Evolutionary conservation across 1,284 basidiomycete species (phyloP).

Genomic region (Ustilago nuda): DNA sequence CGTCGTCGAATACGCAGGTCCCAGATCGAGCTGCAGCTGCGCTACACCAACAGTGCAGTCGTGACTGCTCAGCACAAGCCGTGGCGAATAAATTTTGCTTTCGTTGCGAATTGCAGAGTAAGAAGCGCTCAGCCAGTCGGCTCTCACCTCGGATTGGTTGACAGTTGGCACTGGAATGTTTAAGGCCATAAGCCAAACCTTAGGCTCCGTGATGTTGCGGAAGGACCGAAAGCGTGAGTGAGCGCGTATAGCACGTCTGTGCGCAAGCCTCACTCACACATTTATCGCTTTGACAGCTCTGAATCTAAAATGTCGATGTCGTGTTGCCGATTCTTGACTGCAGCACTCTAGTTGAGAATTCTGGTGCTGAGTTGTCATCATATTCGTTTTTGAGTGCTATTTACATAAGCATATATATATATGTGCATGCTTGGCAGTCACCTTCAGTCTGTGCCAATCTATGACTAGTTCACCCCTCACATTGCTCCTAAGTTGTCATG

Average conservation of each 20-base stretch:
- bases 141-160: slow-evolving; percentile 37
- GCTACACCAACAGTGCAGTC: slow-evolving; percentile 32
- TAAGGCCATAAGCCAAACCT: neutral
- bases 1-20: slow-evolving; percentile 18
- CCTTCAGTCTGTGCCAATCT: too few species aligned
- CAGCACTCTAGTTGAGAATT: neutral
- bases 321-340: neutral
- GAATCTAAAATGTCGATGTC: too few species aligned
- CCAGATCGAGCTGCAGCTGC: slow-evolving; percentile 31
- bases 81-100: slow-evolving; percentile 27
- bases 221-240: neutral
- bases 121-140: neutral
- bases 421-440: too few species aligned
- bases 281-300: neutral
- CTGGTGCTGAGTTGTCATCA: too few species aligned
- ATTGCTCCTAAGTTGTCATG: too few species aligned
- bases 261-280: neutral
- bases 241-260: slow-evolving; percentile 6
- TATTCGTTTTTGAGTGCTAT: too few species aligned
- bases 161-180: slow-evolving; percentile 37
- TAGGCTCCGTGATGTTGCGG: neutral
- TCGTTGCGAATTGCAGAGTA: neutral
- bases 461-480: too few species aligned
- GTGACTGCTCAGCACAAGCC: slow-evolving; percentile 25
- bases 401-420: too few species aligned